phyloP scores from a whole-genome alignment of 2,329 filamentous ascomycete species.

The Hymenoscyphus fraxineus region DNA sequence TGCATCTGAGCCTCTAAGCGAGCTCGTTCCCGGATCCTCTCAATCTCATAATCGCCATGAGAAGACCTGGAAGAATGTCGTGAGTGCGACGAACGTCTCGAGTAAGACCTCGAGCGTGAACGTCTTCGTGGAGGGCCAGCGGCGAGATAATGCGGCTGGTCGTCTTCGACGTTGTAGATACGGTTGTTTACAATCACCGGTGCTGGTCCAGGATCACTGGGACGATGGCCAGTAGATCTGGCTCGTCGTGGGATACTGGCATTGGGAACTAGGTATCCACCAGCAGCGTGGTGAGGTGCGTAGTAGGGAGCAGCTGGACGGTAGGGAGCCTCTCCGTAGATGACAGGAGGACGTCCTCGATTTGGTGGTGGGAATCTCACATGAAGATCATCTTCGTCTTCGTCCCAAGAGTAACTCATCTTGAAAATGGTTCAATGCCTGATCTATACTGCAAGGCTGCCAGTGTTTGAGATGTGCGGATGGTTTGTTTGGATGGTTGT shows the following conservation, averaged over 20 bases:
- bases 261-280: conserved; percentile 17
- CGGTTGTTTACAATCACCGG: conserved; percentile 57
- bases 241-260: conserved; percentile 20
- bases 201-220: conserved; percentile 31
- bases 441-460: conserved; percentile 11
- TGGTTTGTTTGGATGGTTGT: conserved; percentile 3
- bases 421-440: conserved; percentile 12
- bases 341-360: neutral
- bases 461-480: neutral
- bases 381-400: conserved; percentile 55
- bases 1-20: conserved; percentile 7
- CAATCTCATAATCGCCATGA: conserved; percentile 42
- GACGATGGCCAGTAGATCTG: conserved; percentile 15
- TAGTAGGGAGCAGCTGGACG: conserved; percentile 11
- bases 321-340: conserved; percentile 13
- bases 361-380: conserved; percentile 39
- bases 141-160: conserved; percentile 35
- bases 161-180: conserved; percentile 43
- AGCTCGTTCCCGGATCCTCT: conserved; percentile 30
- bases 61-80: conserved; percentile 9
- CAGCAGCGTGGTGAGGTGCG: conserved; percentile 3
- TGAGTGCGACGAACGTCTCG: conserved; percentile 12
- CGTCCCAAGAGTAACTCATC: conserved; percentile 42
- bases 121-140: conserved; percentile 22
- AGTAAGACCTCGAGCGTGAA: conserved; percentile 12